Base-by-base conservation (phyloP, 73 alveolate genomes). In the Blepharisma stoltei region DNA sequence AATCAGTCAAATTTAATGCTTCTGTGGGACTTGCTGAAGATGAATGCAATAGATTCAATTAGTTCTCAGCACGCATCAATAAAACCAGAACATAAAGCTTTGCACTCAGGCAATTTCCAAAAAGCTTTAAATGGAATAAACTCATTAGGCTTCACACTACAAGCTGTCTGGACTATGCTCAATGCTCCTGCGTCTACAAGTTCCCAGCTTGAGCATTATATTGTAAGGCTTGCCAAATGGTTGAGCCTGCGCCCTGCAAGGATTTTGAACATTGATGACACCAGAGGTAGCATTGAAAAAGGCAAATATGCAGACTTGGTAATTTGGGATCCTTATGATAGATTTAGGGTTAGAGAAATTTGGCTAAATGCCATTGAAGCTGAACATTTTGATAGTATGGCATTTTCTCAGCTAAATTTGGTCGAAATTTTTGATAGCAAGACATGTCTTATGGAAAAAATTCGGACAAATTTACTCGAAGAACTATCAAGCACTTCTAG, bases 221-320 rank as follows among this genome's bases (percentile, higher is more conserved):
- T 60, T 60, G 73, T 60, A 60, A 60, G 73, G 45, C 73, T 60
- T 14, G 73, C 73, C 2, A 60, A 60, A 5, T 60, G 73, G 73
- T 1, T 60, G 18, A 60, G 73, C 73, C 18, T 25, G 46, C 37
- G 23, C 2, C 73, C 73, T 1, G 73, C 73, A 14, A 25, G 23
- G 46, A 25, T 60, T 25, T 2, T 60, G 18, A 38, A 38, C 3
- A 60, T 60, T 20, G 73, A 60, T 47, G 18, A 60, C 46, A 14
- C 14, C 14, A 18, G 37, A 60, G 73, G 73, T 1, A 60, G 23
- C 18, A 60, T 60, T 25, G 73, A 60, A 60, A 60, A 60, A 60
- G 73, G 73, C 14, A 60, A 25, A 60, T 18, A 25, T 18, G 73
- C 73, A 14, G 73, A 60, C 23, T 25, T 60, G 46, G 5, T 60